Evolutionary conservation across 2,329 filamentous ascomycete species (phyloP).

Genomic region (Penicillium oxalicum): DNA sequence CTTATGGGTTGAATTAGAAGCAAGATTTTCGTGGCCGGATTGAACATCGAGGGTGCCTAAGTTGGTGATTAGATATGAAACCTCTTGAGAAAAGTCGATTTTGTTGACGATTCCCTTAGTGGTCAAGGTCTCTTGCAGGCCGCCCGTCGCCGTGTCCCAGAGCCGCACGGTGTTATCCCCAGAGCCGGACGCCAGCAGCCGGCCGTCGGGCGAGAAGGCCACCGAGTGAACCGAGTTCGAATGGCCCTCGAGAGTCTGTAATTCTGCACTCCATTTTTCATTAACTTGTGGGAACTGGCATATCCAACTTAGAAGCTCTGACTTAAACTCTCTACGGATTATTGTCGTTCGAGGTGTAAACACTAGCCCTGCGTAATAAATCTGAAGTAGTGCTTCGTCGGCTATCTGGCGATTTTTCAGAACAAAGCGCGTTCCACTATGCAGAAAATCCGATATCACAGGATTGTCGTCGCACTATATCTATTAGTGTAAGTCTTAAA

Average conservation of each 20-base stretch:
- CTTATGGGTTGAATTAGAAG: background rate
- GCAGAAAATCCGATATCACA: background rate
- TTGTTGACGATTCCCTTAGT: background rate
- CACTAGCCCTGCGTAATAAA: slow-evolving; percentile 1
- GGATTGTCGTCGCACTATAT: background rate
- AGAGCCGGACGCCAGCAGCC: slow-evolving; percentile 2
- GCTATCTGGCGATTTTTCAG: too few species aligned
- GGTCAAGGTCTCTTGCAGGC: slow-evolving; percentile 2
- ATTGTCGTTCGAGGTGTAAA: slow-evolving; percentile 1
- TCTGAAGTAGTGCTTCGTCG: background rate
- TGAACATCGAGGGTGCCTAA: background rate
- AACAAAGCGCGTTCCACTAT: background rate
- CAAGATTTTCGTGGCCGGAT: background rate
- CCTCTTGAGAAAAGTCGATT: background rate
- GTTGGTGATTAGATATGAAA: too few species aligned
- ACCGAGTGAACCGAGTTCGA: background rate
- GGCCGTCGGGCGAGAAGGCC: slow-evolving; percentile 4
- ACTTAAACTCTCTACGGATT: background rate
- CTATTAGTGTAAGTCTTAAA: slow-evolving; percentile 1
- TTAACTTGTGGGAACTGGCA: slow-evolving; percentile 4
- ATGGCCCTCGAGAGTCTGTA: slow-evolving; percentile 1
- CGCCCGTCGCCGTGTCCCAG: slow-evolving; percentile 13
- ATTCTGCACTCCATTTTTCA: slow-evolving; percentile 6
- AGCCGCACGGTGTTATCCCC: background rate
- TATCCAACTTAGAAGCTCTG: slow-evolving; percentile 1